Base-by-base conservation (phyloP, 2,329 filamentous ascomycete species). In the Colletotrichum orbiculare region DNA sequence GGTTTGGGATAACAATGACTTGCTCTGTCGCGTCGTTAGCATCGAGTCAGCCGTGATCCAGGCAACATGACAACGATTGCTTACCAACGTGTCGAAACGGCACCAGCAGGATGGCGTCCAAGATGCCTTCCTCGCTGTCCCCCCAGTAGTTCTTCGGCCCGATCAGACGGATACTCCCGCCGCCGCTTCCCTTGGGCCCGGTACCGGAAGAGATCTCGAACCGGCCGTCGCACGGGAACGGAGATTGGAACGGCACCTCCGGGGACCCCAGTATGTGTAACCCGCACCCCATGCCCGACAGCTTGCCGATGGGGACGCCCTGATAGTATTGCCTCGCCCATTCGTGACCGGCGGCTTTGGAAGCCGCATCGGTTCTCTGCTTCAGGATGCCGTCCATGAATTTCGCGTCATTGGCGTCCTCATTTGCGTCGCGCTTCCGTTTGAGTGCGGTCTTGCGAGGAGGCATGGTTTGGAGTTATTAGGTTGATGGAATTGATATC, bases 241-340 rank as follows among this genome's bases (percentile, higher is more conserved):
- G 60, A 0, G 53, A 45, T 1, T 62, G 39, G 39, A 58, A 57
- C 2, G 53, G 45, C 7, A 62, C 45, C 8, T 12, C n/a, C 0
- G 54, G 54, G 1, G 60, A 50, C 8, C 35, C 34, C 4, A 58
- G 15, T 0, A 34, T 2, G 15, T 47, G 39, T 8, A 4, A 33
- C 0, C 60, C 53, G 37, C 60, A 46, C 0, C 38, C 60, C 33
- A 58, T 1, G 5, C 53, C 46, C 1, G 0, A 1, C 4, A 62
- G 37, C 3, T 58, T 34, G n/a, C 5, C 12, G 2, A 17, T 11
- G 1, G 2, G 7, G 8, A 50, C 7, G 43, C 60, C 53, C 15
- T 62, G 53, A 13, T 50, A 57, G 11, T 62, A 62, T 41, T 62
- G 46, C 2, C 34, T 33, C 11, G 42, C 13, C 37, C 43, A 49